These are phyloP conservation scores for Cystofilobasidium capitatum DNA, from an alignment of 768 basidiomycete genomes.

Conservation along the genomic window DNA sequence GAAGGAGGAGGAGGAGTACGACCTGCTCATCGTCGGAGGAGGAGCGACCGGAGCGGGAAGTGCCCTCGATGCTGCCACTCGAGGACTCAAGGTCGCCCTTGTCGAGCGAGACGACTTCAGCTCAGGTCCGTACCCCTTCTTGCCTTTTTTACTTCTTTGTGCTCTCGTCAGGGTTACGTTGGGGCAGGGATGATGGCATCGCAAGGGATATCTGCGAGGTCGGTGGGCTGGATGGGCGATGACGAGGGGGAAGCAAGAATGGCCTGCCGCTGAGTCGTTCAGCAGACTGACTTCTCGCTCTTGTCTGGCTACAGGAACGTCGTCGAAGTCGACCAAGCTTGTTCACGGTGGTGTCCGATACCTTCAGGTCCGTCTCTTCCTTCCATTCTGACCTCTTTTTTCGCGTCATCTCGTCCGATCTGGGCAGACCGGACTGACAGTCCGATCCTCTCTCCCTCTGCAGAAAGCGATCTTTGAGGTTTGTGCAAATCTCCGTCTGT, in stretches of 20 bases:
- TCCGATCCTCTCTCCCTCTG: neutral
- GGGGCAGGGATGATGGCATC: too few species aligned
- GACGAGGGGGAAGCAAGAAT: neutral
- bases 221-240: too few species aligned
- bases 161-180: too few species aligned
- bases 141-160: neutral
- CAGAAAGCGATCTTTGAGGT: constrained; percentile 9
- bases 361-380: constrained; percentile 56
- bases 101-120: constrained; percentile 90
- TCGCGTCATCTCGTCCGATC: neutral
- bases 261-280: too few species aligned
- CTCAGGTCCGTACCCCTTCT: constrained; percentile 49
- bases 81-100: constrained; percentile 83
- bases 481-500: neutral
- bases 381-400: neutral
- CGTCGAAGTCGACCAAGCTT: constrained; percentile 93
- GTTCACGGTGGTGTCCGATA: constrained; percentile 97
- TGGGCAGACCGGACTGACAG: neutral
- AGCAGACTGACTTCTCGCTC: neutral
- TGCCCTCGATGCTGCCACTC: constrained; percentile 86
- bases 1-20: constrained; percentile 53
- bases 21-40: constrained; percentile 78
- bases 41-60: constrained; percentile 94
- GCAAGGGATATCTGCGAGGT: too few species aligned
- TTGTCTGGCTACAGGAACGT: constrained; percentile 56